phyloP scores from a whole-genome alignment of 2,329 filamentous ascomycete genomes.

The Aspergillus bombycis region DNA sequence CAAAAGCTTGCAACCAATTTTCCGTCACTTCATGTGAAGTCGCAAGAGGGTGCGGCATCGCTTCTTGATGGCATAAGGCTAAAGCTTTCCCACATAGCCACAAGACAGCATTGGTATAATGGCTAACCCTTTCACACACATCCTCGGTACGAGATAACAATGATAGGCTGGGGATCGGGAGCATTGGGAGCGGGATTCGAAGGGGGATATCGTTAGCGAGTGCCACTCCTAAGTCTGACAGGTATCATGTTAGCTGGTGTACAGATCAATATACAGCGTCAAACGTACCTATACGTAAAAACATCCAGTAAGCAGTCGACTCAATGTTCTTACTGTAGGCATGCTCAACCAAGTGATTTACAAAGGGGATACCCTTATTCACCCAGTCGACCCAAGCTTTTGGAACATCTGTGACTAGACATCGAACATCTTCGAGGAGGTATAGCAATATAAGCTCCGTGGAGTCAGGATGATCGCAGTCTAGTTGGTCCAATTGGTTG shows the following conservation, averaged over 20 bases:
- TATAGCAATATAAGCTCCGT: slow-evolving; percentile 19
- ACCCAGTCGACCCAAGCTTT: slow-evolving; percentile 18
- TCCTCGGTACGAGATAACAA: slow-evolving; percentile 17
- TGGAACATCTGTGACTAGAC: slow-evolving; percentile 20
- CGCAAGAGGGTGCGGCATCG: slow-evolving; percentile 11
- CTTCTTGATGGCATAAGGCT: slow-evolving; percentile 21
- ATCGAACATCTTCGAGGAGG: slow-evolving; percentile 19
- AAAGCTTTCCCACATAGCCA: slow-evolving; percentile 31
- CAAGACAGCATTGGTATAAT: slow-evolving; percentile 28
- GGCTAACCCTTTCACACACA: slow-evolving; percentile 23
- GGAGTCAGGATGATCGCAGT: slow-evolving; percentile 8
- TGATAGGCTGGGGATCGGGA: slow-evolving; percentile 15
- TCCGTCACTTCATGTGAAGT: slow-evolving; percentile 13
- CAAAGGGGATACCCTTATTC: slow-evolving; percentile 7
- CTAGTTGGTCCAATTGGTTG: not conserved
- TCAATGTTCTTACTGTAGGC: slow-evolving; percentile 22
- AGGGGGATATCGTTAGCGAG: slow-evolving; percentile 27
- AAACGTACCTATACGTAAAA: slow-evolving; percentile 31
- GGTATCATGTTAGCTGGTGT: slow-evolving; percentile 3
- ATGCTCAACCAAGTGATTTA: slow-evolving; percentile 19
- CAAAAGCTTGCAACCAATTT: slow-evolving; percentile 29
- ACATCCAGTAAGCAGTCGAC: slow-evolving; percentile 34
- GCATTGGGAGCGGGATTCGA: slow-evolving; percentile 20
- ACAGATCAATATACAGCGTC: not conserved
- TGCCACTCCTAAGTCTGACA: slow-evolving; percentile 27